These are phyloP conservation scores for Fusarium proliferatum DNA, from an alignment of 2,329 filamentous ascomycete genomes.

Conservation along the genomic window DNA sequence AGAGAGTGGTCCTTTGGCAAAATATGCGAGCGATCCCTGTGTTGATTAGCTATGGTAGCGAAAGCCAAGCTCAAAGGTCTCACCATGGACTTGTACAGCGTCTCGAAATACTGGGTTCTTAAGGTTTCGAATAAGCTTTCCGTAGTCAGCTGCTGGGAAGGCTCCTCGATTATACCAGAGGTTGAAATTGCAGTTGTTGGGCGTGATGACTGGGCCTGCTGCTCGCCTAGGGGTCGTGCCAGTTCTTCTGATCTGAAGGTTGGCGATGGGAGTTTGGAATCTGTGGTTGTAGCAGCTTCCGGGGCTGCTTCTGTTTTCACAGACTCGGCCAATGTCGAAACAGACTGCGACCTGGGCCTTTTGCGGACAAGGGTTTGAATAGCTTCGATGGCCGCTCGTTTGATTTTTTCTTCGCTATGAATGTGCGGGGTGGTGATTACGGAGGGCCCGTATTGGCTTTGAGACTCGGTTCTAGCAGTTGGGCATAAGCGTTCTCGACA, in stretches of 20 bases:
- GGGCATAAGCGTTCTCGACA: constrained; percentile 47
- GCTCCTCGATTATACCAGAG: constrained; percentile 6
- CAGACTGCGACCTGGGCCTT: constrained; percentile 58
- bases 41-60: background rate
- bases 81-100: constrained; percentile 72
- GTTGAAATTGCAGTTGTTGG: background rate
- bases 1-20: constrained; percentile 83
- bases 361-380: constrained; percentile 71
- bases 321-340: constrained; percentile 51
- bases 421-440: constrained; percentile 57
- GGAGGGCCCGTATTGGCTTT: constrained; percentile 31
- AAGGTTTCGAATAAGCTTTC: constrained; percentile 68
- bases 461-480: constrained; percentile 24
- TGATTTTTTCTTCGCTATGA: constrained; percentile 64
- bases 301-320: constrained; percentile 29
- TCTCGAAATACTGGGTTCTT: constrained; percentile 67
- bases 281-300: constrained; percentile 19
- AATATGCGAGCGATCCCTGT: constrained; percentile 82
- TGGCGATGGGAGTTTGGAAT: constrained; percentile 39
- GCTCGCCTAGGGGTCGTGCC: background rate
- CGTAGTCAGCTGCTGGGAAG: constrained; percentile 54
- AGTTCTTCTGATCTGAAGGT: constrained; percentile 32
- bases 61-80: constrained; percentile 40
- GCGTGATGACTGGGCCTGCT: background rate
- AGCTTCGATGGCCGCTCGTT: constrained; percentile 70